Percentiles rank a stretch among this genome's conserved stretches.
These are phyloP conservation scores for Vanrija sp. DNA, from an alignment of 1,284 basidiomycete species.

Conservation along the genomic window DNA sequence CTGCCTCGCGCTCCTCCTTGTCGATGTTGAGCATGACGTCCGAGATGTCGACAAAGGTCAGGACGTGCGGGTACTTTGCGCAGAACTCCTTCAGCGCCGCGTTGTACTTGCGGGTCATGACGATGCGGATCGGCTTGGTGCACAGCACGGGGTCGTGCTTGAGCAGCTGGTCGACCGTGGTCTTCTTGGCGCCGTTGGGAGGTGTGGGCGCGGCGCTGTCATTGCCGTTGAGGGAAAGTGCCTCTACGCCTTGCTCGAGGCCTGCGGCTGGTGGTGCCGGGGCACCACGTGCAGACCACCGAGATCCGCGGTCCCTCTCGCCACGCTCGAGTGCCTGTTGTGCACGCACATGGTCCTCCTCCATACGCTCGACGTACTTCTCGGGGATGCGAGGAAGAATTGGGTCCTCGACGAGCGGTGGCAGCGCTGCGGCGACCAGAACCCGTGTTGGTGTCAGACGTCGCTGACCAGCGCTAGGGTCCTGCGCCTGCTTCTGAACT, in stretches of 20 bases:
- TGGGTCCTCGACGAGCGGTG: constrained; percentile 41
- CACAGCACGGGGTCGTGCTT: constrained; percentile 34
- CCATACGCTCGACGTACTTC: constrained; percentile 40
- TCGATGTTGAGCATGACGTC: constrained; percentile 24
- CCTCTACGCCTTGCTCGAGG: constrained; percentile 3
- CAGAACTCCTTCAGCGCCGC: constrained; percentile 28
- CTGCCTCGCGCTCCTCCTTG: constrained; percentile 8
- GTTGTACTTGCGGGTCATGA: constrained; percentile 41
- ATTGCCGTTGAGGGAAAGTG: background rate
- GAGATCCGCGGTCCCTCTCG: constrained; percentile 12
- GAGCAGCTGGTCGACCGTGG: constrained; percentile 27
- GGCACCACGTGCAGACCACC: constrained; percentile 7
- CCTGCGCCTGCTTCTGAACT: background rate
- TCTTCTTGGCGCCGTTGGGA: constrained; percentile 17
- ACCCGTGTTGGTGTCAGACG: constrained; percentile 19
- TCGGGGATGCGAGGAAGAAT: constrained; percentile 37
- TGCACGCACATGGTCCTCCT: constrained; percentile 17
- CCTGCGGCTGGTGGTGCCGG: background rate
- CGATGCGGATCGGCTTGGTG: constrained; percentile 34
- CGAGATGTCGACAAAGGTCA: constrained; percentile 38
- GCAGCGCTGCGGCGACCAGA: constrained; percentile 36
- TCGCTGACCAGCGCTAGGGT: background rate
- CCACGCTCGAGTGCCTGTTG: constrained; percentile 12
- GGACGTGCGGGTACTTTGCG: constrained; percentile 22
- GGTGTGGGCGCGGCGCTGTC: background rate